Conservation (phyloP, 1,284 basidiomycete genomes). For the Xanthoconium separans region DNA sequence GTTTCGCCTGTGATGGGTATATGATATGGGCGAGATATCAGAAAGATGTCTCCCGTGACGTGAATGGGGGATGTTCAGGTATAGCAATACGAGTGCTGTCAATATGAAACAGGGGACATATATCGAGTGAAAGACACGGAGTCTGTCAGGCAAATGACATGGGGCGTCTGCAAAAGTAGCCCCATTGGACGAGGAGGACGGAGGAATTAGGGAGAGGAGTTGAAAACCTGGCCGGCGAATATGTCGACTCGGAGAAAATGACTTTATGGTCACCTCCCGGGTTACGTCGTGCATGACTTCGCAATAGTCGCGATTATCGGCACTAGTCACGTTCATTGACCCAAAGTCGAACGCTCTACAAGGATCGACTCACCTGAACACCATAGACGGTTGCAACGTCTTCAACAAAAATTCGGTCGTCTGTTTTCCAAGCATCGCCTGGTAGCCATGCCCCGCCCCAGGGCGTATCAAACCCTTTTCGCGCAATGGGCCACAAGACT, state of each 20-base stretch:
- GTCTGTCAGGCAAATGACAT: slow-evolving; percentile 73
- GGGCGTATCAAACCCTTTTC: slow-evolving; percentile 73
- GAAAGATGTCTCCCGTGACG: slow-evolving; percentile 17
- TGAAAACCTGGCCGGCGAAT: slow-evolving; percentile 82
- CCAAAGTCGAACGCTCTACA: not conserved
- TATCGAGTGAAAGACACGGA: slow-evolving; percentile 56
- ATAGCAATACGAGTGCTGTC: slow-evolving; percentile 27
- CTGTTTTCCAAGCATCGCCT: slow-evolving; percentile 77
- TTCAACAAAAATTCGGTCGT: slow-evolving; percentile 72
- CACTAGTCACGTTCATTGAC: slow-evolving; percentile 45
- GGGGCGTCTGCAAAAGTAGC: slow-evolving; percentile 43
- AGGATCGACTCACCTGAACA: slow-evolving; percentile 63
- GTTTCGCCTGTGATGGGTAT: slow-evolving; percentile 3
- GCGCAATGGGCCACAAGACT: slow-evolving; percentile 71
- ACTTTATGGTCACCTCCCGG: slow-evolving; percentile 77
- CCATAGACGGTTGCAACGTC: slow-evolving; percentile 56
- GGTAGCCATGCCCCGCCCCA: slow-evolving; percentile 79
- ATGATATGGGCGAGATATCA: slow-evolving; percentile 20
- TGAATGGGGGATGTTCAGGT: slow-evolving; percentile 27
- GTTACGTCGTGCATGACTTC: slow-evolving; percentile 58
- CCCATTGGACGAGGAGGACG: slow-evolving; percentile 15
- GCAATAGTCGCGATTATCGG: slow-evolving; percentile 89
- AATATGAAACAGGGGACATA: slow-evolving; percentile 43
- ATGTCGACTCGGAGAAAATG: slow-evolving; percentile 77
- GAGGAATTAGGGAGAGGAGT: slow-evolving; percentile 69